Conservation (phyloP, 2,329 filamentous ascomycete species). For the Fusarium annulatum region DNA sequence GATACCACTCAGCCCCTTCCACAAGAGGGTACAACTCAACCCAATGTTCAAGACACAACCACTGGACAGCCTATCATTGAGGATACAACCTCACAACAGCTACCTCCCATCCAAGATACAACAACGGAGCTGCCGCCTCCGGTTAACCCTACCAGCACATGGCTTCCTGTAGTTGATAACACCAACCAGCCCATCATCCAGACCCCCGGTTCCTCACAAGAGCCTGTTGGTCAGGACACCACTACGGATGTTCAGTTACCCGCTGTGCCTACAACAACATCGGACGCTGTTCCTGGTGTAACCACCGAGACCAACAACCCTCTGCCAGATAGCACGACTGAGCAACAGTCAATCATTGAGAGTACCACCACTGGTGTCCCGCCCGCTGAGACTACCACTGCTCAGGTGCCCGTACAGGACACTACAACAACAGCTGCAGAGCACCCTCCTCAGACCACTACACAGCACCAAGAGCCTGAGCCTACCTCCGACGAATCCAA, state of each 20-base stretch:
- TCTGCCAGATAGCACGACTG: not conserved
- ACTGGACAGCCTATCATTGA: not conserved
- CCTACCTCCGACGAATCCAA: not conserved
- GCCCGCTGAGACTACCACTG: not conserved
- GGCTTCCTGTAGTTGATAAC: not conserved
- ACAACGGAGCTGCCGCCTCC: constrained; percentile 1
- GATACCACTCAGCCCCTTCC: not conserved
- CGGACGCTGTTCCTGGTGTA: not conserved
- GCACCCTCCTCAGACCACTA: constrained; percentile 5
- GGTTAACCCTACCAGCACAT: not conserved
- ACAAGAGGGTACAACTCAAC: not conserved
- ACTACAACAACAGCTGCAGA: not conserved
- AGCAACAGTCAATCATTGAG: not conserved
- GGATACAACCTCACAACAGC: not conserved
- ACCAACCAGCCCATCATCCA: not conserved
- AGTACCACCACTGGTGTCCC: not conserved
- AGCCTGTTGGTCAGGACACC: not conserved
- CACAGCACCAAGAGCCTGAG: not conserved
- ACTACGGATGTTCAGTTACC: not conserved
- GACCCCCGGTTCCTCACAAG: not conserved
- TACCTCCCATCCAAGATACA: not conserved
- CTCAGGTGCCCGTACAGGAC: not conserved
- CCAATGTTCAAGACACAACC: not conserved
- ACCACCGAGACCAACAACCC: not conserved
- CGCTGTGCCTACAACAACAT: not conserved